phyloP scores from a whole-genome alignment of 2,329 filamentous ascomycete genomes.

The Calonectria ilicicola region DNA sequence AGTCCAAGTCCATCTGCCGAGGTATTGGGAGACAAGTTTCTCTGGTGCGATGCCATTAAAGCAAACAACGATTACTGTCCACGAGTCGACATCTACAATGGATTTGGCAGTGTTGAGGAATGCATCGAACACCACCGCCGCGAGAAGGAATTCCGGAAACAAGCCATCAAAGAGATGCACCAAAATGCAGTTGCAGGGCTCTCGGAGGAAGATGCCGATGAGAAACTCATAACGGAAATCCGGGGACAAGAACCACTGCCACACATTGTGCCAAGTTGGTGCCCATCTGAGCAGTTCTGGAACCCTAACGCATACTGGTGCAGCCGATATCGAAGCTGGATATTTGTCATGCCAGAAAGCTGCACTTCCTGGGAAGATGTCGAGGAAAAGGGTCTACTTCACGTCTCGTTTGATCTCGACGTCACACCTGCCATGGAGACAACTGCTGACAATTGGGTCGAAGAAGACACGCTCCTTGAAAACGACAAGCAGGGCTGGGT shows the following conservation, averaged over 20 bases:
- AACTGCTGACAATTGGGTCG: neutral
- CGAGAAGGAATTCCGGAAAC: conserved; percentile 23
- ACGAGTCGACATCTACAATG: conserved; percentile 24
- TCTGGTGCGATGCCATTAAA: neutral
- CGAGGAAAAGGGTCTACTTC: conserved; percentile 20
- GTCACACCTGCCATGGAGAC: conserved; percentile 8
- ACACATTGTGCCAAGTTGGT: conserved; percentile 34
- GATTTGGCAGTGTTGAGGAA: conserved; percentile 18
- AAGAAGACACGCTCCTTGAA: neutral
- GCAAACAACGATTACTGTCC: conserved; percentile 14
- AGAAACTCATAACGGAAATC: conserved; percentile 16
- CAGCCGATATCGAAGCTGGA: conserved; percentile 28
- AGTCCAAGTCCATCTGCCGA: neutral
- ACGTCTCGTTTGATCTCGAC: conserved; percentile 28
- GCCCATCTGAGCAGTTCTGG: conserved; percentile 11
- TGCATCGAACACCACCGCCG: conserved; percentile 29
- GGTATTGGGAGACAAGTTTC: conserved; percentile 1
- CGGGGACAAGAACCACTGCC: conserved; percentile 28
- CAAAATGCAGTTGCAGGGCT: conserved; percentile 14
- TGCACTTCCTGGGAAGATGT: conserved; percentile 28
- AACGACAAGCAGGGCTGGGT: conserved; percentile 22
- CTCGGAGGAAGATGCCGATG: conserved; percentile 8
- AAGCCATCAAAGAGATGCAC: conserved; percentile 4
- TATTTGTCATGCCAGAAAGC: conserved; percentile 21
- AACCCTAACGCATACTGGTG: neutral